Evolutionary conservation across 2,329 filamentous ascomycete genomes (phyloP).

Genomic region (Endocalyx cinctus): DNA sequence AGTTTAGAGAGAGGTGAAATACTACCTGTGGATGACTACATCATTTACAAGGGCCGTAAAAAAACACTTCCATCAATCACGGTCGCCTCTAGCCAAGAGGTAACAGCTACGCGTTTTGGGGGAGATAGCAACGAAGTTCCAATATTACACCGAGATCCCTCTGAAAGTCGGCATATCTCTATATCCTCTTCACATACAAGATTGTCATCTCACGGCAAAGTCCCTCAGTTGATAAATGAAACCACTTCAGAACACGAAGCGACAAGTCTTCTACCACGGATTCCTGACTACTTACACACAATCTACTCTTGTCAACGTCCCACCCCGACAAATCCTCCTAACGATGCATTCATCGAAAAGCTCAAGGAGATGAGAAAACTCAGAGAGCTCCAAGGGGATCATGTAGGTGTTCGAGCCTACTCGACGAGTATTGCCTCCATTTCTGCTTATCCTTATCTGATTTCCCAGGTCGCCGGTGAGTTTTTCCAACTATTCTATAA

Average conservation of each 20-base stretch:
- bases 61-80: slow-evolving; percentile 11
- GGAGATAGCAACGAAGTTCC: too few relatives aligned
- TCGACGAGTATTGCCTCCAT: slow-evolving; percentile 80
- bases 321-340: slow-evolving; percentile 66
- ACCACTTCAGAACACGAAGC: slow-evolving; percentile 77
- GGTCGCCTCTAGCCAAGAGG: too few relatives aligned
- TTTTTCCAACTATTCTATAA: slow-evolving; percentile 27
- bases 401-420: slow-evolving; percentile 80
- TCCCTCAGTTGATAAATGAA: slow-evolving; percentile 50
- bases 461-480: slow-evolving; percentile 39
- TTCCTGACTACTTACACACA: slow-evolving; percentile 63
- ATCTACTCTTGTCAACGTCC: slow-evolving; percentile 78
- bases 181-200: slow-evolving; percentile 14
- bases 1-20: slow-evolving; percentile 40
- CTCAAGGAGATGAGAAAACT: slow-evolving; percentile 70
- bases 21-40: slow-evolving; percentile 45
- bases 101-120: too few relatives aligned
- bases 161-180: slow-evolving; percentile 10
- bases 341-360: slow-evolving; percentile 68
- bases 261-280: slow-evolving; percentile 48
- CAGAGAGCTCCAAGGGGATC: slow-evolving; percentile 67
- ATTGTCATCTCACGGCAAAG: slow-evolving; percentile 28
- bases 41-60: slow-evolving; percentile 49
- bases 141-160: slow-evolving; percentile 28
- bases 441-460: slow-evolving; percentile 66